These are phyloP conservation scores for Celoporthe dispersa DNA, from an alignment of 2,329 filamentous ascomycete species.

Conservation along the genomic window DNA sequence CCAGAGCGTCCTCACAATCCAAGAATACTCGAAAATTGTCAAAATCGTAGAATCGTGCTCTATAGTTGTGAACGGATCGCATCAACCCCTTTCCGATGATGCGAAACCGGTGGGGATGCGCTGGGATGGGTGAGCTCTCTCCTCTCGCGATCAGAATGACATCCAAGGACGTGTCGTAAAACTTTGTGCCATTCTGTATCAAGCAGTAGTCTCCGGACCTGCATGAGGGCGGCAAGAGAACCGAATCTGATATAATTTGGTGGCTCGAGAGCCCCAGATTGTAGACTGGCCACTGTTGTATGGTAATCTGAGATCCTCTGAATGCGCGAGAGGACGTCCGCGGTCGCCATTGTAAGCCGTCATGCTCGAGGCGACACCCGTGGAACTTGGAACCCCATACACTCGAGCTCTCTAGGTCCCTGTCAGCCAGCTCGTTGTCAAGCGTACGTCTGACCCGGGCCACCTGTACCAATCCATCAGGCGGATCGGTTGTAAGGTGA, in stretches of 20 bases:
- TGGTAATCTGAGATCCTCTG: neutral
- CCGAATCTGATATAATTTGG: neutral
- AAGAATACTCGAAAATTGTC: neutral
- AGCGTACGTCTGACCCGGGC: neutral
- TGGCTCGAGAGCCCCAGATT: too few species aligned
- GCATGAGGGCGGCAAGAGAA: neutral
- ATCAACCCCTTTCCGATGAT: conserved; percentile 1
- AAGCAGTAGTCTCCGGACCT: neutral
- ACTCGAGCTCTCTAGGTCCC: neutral
- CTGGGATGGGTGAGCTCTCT: neutral
- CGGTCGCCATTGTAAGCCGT: neutral
- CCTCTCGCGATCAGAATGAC: neutral
- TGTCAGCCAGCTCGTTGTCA: neutral
- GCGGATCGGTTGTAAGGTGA: neutral
- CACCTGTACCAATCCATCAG: neutral
- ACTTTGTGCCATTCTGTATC: neutral
- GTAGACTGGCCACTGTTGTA: neutral
- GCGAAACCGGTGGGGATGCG: neutral
- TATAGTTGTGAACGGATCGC: neutral
- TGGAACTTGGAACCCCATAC: neutral
- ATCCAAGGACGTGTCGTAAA: neutral
- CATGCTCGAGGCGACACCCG: conserved; percentile 1
- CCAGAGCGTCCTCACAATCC: neutral
- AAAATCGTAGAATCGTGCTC: neutral
- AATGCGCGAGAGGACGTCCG: neutral